These are phyloP conservation scores for Zygosaccharomyces gambellarensis DNA, from an alignment of 805 yeast genomes.

Conservation along the genomic window DNA sequence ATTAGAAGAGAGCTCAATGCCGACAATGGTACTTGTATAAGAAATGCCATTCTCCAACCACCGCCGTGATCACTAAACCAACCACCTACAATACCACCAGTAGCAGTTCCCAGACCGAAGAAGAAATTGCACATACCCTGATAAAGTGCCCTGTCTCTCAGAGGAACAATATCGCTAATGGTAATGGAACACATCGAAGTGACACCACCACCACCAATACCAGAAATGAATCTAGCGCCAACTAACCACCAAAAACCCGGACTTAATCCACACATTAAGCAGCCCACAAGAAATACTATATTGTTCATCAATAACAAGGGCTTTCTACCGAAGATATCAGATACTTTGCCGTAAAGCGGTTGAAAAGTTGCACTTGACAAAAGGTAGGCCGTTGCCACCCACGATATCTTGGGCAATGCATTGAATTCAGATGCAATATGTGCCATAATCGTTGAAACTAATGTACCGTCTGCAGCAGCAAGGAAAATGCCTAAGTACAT, in stretches of 20 bases:
- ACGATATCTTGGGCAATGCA: slow-evolving; percentile 56
- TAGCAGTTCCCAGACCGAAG: slow-evolving; percentile 70
- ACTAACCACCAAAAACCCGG: slow-evolving; percentile 46
- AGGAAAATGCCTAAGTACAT: slow-evolving; percentile 48
- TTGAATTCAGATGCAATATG: slow-evolving; percentile 66
- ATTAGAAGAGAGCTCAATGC: slow-evolving; percentile 45
- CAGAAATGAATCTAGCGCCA: slow-evolving; percentile 62
- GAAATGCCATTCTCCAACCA: slow-evolving; percentile 67
- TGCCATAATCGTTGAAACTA: slow-evolving; percentile 60
- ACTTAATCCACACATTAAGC: slow-evolving; percentile 51
- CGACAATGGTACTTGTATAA: slow-evolving; percentile 50
- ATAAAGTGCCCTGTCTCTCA: slow-evolving; percentile 70
- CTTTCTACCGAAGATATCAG: slow-evolving; percentile 69
- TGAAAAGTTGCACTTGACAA: slow-evolving; percentile 68
- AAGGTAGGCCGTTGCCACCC: slow-evolving; percentile 71
- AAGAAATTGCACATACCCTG: slow-evolving; percentile 79
- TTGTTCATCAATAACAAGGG: slow-evolving; percentile 48
- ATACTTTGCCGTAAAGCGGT: slow-evolving; percentile 65
- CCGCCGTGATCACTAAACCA: slow-evolving; percentile 42
- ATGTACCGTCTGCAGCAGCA: slow-evolving; percentile 63
- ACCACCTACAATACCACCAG: slow-evolving; percentile 67
- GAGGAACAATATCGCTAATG: slow-evolving; percentile 70
- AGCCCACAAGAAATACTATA: slow-evolving; percentile 52
- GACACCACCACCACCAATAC: slow-evolving; percentile 89
- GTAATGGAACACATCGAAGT: slow-evolving; percentile 69